These are phyloP conservation scores for Candida quercuum DNA, from an alignment of 805 yeast species.

Conservation along the genomic window DNA sequence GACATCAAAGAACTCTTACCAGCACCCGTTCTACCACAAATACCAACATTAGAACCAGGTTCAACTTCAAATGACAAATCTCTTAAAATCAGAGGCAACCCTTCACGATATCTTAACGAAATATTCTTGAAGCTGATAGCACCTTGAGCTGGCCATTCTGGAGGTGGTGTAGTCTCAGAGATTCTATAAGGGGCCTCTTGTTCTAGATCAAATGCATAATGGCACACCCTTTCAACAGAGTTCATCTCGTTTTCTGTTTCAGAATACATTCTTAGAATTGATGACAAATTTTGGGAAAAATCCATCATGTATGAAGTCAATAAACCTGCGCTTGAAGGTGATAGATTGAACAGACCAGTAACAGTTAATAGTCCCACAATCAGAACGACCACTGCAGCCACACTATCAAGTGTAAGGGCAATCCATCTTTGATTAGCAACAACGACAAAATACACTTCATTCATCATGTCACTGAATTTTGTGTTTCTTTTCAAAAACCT, in stretches of 20 bases:
- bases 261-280: constrained; percentile 56
- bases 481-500: constrained; percentile 43
- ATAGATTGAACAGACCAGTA: constrained; percentile 48
- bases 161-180: constrained; percentile 22
- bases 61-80: constrained; percentile 35
- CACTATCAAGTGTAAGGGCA: constrained; percentile 46
- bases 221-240: constrained; percentile 65
- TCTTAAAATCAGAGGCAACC: constrained; percentile 45
- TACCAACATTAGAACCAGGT: constrained; percentile 52
- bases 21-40: constrained; percentile 63
- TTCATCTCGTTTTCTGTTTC: constrained; percentile 60
- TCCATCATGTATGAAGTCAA: constrained; percentile 53
- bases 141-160: constrained; percentile 38
- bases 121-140: constrained; percentile 43
- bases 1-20: constrained; percentile 58
- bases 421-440: constrained; percentile 69
- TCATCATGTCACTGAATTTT: constrained; percentile 48
- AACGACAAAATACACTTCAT: constrained; percentile 57
- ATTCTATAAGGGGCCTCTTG: constrained; percentile 62
- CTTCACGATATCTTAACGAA: constrained; percentile 43
- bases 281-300: constrained; percentile 47
- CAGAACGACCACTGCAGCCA: constrained; percentile 45
- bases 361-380: constrained; percentile 54
- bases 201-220: constrained; percentile 57
- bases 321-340: constrained; percentile 62